Conservation (phyloP, 441 rosid species). For the Isatis lusitanica region DNA sequence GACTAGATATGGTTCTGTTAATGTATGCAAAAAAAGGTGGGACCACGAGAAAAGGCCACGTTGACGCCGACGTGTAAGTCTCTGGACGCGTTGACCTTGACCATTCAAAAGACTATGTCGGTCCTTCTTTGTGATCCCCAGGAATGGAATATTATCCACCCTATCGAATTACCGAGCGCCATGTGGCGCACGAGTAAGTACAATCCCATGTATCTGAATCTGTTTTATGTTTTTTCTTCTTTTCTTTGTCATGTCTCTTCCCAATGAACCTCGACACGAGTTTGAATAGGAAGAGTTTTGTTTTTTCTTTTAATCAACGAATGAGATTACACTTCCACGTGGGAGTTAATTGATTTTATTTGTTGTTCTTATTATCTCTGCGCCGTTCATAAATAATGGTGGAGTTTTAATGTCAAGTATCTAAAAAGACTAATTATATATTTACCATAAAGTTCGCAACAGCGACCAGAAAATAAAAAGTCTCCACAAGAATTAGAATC, state of each 20-base stretch:
- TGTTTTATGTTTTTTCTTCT: constrained; percentile 1
- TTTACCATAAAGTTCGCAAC: constrained; percentile 17
- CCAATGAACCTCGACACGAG: constrained; percentile 1
- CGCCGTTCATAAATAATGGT: neutral
- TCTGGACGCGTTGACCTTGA: constrained; percentile 35
- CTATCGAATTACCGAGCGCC: neutral
- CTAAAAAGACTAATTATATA: neutral
- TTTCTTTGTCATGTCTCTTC: neutral
- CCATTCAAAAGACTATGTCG: constrained; percentile 30
- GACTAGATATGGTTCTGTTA: constrained; percentile 20
- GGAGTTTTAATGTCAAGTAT: neutral
- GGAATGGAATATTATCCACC: constrained; percentile 35
- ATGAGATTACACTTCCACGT: constrained; percentile 11
- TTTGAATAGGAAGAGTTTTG: neutral
- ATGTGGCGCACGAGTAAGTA: constrained; percentile 25
- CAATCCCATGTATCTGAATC: constrained; percentile 27
- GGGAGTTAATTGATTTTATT: neutral
- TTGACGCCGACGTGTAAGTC: constrained; percentile 37
- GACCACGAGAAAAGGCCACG: constrained; percentile 10
- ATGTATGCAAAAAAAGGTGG: constrained; percentile 7
- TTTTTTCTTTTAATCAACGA: neutral
- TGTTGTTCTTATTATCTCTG: neutral
- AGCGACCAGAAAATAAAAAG: constrained; percentile 3
- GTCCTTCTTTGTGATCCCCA: constrained; percentile 14
- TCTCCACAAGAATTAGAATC: neutral